Evolutionary conservation across 2,329 filamentous ascomycete species (phyloP).

Genomic region (Berkeleyomyces rouxiae): DNA sequence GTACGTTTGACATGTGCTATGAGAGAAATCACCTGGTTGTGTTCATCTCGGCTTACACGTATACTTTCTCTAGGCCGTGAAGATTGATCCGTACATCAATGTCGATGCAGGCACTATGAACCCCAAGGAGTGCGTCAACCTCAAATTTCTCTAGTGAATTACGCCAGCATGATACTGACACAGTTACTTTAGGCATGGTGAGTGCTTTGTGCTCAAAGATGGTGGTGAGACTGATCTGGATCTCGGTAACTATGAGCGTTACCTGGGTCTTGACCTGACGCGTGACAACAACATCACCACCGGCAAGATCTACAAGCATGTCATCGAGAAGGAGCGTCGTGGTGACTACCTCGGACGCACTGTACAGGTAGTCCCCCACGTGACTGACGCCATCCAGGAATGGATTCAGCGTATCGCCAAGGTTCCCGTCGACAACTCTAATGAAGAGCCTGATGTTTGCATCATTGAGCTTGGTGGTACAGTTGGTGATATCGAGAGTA

Average conservation of each 20-base stretch:
- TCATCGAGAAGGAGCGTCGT: constrained; percentile 53
- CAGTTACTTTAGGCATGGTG: constrained; percentile 47
- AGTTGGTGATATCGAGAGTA: constrained; percentile 67
- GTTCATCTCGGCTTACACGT: constrained; percentile 50
- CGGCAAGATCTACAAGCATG: constrained; percentile 84
- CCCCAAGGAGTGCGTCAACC: constrained; percentile 21
- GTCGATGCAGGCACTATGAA: constrained; percentile 23
- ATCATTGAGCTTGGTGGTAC: constrained; percentile 48
- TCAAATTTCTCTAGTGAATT: neutral
- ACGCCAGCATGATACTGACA: neutral
- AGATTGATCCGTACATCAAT: constrained; percentile 36
- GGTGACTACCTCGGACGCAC: constrained; percentile 76
- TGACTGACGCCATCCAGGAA: constrained; percentile 81
- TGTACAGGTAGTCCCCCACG: constrained; percentile 80
- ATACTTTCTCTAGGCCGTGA: constrained; percentile 45
- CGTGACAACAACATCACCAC: constrained; percentile 93
- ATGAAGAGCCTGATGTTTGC: constrained; percentile 74
- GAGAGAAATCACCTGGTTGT: constrained; percentile 19
- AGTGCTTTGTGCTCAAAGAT: constrained; percentile 76
- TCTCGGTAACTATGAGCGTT: constrained; percentile 39
- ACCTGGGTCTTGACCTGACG: constrained; percentile 54
- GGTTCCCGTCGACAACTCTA: constrained; percentile 73
- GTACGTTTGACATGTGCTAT: constrained; percentile 23
- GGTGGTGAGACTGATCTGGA: constrained; percentile 48
- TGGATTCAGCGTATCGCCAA: constrained; percentile 79